Evolutionary conservation across 2,329 filamentous ascomycete species (phyloP).

Genomic region (Sphaerulina musiva): DNA sequence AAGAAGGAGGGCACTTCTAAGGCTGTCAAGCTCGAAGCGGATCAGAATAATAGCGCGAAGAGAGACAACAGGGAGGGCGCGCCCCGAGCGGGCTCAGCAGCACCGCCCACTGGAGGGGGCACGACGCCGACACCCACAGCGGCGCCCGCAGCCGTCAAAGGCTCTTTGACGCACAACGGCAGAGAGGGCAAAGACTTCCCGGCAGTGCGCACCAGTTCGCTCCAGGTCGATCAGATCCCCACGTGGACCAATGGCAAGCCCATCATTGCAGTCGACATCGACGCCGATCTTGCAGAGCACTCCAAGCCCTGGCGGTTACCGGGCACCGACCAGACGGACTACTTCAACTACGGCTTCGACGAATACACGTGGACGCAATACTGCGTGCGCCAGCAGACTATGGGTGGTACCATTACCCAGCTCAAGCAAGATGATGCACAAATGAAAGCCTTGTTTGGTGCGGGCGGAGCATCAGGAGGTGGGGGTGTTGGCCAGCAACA

Average conservation of each 20-base stretch:
- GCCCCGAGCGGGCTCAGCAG: slow-evolving; percentile 15
- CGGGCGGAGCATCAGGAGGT: slow-evolving; percentile 15
- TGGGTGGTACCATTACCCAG: slow-evolving; percentile 69
- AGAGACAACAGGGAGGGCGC: slow-evolving; percentile 17
- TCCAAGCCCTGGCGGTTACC: slow-evolving; percentile 94
- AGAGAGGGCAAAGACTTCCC: slow-evolving; percentile 56
- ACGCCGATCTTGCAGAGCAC: slow-evolving; percentile 53
- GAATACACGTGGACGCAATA: slow-evolving; percentile 98
- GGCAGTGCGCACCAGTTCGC: slow-evolving; percentile 65
- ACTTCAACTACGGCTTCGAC: slow-evolving; percentile 98
- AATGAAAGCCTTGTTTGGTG: slow-evolving; percentile 55
- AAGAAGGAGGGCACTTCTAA: slow-evolving; percentile 10
- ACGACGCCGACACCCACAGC: slow-evolving; percentile 2
- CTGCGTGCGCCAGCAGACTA: slow-evolving; percentile 74
- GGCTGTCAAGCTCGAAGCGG: slow-evolving; percentile 13
- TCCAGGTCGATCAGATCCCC: slow-evolving; percentile 79
- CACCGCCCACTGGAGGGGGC: neutral
- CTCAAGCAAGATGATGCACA: slow-evolving; percentile 66
- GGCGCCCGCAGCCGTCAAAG: slow-evolving; percentile 29
- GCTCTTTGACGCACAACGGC: slow-evolving; percentile 42
- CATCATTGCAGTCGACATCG: slow-evolving; percentile 52
- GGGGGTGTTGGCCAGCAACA: slow-evolving; percentile 13
- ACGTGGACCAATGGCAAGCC: slow-evolving; percentile 70
- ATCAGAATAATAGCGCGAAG: slow-evolving; percentile 14
- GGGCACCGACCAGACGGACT: slow-evolving; percentile 89